These are phyloP conservation scores for Xerocomellus amylosporus DNA, from an alignment of 768 basidiomycete genomes.

Conservation along the genomic window DNA sequence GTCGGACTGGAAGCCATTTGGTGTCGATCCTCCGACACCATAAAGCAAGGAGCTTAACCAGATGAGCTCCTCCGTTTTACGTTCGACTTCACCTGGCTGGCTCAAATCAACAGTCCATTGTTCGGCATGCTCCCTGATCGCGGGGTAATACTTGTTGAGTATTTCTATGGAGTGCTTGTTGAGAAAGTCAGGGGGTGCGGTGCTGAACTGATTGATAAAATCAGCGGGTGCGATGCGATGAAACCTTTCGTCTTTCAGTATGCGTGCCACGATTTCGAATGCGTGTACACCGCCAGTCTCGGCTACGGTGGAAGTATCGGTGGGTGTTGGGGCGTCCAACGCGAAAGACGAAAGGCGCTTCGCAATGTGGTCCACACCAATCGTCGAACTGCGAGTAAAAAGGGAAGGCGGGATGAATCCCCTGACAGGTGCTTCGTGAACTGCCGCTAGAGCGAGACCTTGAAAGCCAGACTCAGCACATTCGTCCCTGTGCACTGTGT, in stretches of 20 bases:
- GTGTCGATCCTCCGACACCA: constrained; percentile 53
- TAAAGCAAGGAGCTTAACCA: constrained; percentile 59
- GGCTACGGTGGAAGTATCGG: not conserved
- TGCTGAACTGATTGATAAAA: constrained; percentile 24
- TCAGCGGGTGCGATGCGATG: not conserved
- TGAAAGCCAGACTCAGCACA: not conserved
- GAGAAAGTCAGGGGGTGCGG: constrained; percentile 13
- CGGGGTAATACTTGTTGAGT: not conserved
- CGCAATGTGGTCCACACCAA: not conserved
- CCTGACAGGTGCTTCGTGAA: constrained; percentile 36
- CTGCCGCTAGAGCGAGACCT: constrained; percentile 27
- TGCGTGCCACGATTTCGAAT: constrained; percentile 50
- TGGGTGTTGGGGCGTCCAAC: not conserved
- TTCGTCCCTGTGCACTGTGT: not conserved
- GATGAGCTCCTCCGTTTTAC: constrained; percentile 60
- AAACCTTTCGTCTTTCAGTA: constrained; percentile 47
- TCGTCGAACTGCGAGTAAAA: constrained; percentile 1
- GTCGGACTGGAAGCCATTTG: constrained; percentile 39
- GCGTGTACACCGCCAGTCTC: constrained; percentile 27
- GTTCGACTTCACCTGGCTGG: constrained; percentile 39
- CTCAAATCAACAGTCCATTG: constrained; percentile 43
- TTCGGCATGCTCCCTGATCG: constrained; percentile 24
- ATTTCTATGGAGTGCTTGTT: constrained; percentile 13
- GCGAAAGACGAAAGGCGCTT: constrained; percentile 4
- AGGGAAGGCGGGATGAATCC: constrained; percentile 24